Conservation (phyloP, 139 green algal species). For the Volvox africanus region DNA sequence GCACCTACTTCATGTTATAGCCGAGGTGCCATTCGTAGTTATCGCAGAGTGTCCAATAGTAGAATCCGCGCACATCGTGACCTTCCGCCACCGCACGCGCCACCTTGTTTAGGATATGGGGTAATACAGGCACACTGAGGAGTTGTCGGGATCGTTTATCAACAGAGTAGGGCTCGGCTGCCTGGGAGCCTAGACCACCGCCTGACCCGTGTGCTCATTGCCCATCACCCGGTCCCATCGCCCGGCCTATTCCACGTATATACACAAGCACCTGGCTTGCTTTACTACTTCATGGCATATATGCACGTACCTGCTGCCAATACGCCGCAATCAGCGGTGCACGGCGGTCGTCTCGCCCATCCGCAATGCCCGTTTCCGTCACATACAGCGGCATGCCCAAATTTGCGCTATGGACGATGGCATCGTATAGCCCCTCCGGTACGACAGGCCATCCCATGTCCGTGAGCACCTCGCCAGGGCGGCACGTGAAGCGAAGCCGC, state of each 20-base stretch:
- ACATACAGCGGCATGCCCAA: conserved; percentile 82
- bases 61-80: conserved; percentile 70
- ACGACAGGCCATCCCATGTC: conserved; percentile 84
- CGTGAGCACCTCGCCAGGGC: conserved; percentile 72
- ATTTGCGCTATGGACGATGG: conserved; percentile 47
- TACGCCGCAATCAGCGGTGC: conserved; percentile 51
- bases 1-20: conserved; percentile 59
- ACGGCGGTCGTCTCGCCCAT: conserved; percentile 61
- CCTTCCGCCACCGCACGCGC: conserved; percentile 59
- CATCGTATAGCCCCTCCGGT: conserved; percentile 70
- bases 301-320: conserved; percentile 43
- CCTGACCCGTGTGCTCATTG: too few species aligned
- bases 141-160: too few species aligned
- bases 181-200: too few species aligned
- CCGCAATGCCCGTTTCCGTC: conserved; percentile 84
- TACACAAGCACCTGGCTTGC: too few species aligned
- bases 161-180: too few species aligned
- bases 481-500: conserved; percentile 35
- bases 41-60: conserved; percentile 81
- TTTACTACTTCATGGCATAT: too few species aligned
- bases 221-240: too few species aligned
- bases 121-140: too few species aligned
- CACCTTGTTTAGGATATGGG: conserved; percentile 50
- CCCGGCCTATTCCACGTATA: background rate
- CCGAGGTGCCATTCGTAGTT: conserved; percentile 80